Evolutionary conservation across 2,329 filamentous ascomycete genomes (phyloP).

Genomic region (Orbilia quercus): DNA sequence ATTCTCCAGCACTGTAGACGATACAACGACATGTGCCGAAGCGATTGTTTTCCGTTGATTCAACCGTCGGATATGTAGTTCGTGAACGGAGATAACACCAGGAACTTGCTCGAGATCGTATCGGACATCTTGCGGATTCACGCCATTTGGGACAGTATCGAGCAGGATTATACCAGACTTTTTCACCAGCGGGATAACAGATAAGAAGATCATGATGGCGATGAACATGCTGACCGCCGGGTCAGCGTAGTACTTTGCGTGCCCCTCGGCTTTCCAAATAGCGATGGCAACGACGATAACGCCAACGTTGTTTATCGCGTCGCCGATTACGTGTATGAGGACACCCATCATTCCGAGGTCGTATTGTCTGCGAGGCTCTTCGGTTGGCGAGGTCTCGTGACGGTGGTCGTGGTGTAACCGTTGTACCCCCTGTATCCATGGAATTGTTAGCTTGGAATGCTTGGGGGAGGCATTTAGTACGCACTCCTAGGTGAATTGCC

Average conservation of each 20-base stretch:
- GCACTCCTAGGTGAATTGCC: conserved; percentile 32
- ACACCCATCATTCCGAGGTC: conserved; percentile 80
- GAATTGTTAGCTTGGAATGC: not conserved
- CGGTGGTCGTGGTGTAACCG: conserved; percentile 67
- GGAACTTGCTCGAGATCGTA: conserved; percentile 76
- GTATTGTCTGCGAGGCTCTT: conserved; percentile 63
- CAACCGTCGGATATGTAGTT: conserved; percentile 79
- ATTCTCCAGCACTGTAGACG: conserved; percentile 68
- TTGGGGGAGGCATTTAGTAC: not conserved
- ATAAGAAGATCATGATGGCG: conserved; percentile 76
- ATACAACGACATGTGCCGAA: conserved; percentile 75
- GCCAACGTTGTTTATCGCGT: conserved; percentile 80
- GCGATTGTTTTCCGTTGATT: conserved; percentile 77
- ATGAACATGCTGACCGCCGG: conserved; percentile 77
- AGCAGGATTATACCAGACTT: conserved; percentile 74
- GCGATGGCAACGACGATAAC: conserved; percentile 77
- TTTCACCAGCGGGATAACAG: conserved; percentile 73
- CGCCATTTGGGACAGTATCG: conserved; percentile 72
- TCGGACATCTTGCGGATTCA: conserved; percentile 73
- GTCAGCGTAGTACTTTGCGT: conserved; percentile 76
- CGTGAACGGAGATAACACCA: conserved; percentile 75
- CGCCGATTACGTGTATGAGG: conserved; percentile 76
- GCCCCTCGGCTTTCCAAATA: conserved; percentile 73
- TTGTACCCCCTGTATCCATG: conserved; percentile 32
- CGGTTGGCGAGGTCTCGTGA: conserved; percentile 62